Evolutionary conservation across 306 rosid species (phyloP).

Genomic region (barrel medic (Medicago truncatula)): DNA sequence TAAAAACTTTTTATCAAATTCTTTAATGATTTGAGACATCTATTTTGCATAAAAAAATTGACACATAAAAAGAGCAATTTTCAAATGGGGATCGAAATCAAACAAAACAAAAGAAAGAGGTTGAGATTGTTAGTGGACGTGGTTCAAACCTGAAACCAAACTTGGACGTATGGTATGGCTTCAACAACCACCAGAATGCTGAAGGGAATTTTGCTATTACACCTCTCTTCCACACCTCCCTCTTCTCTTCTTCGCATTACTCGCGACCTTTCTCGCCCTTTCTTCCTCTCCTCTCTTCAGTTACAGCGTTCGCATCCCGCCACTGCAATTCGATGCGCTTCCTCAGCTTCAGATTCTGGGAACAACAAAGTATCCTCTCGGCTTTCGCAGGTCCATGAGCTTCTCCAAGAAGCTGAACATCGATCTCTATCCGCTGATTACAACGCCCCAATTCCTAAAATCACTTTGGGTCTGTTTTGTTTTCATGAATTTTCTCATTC

Average conservation of each 20-base stretch:
- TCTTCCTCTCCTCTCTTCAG: constrained; percentile 25
- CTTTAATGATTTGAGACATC: too few species aligned
- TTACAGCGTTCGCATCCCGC: constrained; percentile 41
- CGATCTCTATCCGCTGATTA: constrained; percentile 61
- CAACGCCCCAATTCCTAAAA: constrained; percentile 67
- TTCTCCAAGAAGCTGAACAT: constrained; percentile 78
- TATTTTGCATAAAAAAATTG: too few species aligned
- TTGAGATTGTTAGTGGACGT: constrained; percentile 11
- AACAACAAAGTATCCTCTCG: constrained; percentile 80
- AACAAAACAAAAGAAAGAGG: constrained; percentile 3
- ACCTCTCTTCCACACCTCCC: constrained; percentile 43
- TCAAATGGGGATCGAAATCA: background rate
- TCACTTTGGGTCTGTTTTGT: constrained; percentile 64
- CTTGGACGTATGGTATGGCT: constrained; percentile 60
- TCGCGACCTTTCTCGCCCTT: constrained; percentile 4
- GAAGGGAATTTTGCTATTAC: constrained; percentile 51
- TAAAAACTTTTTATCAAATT: too few species aligned
- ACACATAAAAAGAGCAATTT: too few species aligned
- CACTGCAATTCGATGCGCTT: constrained; percentile 60
- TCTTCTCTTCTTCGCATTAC: constrained; percentile 28
- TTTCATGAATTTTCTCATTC: background rate
- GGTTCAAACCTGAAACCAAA: background rate
- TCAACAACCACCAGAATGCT: constrained; percentile 45
- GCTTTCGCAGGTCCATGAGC: constrained; percentile 78
- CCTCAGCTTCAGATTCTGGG: constrained; percentile 46